Evolutionary conservation across 2,329 filamentous ascomycete genomes (phyloP).

Genomic region (Lachnum nothofagi): DNA sequence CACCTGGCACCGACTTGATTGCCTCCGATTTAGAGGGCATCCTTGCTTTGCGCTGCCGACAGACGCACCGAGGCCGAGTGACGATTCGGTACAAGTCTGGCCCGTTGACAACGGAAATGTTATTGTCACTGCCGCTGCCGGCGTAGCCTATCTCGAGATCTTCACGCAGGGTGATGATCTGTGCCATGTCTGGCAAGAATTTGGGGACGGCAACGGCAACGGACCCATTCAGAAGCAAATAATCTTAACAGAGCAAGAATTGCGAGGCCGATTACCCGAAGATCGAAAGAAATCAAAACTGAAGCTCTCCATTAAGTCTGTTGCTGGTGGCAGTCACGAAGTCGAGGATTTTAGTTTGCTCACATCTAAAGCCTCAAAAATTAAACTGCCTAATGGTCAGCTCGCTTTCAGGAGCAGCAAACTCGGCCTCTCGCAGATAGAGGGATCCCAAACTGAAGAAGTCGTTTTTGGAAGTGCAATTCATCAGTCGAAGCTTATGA

Average conservation of each 20-base stretch:
- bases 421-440: slow-evolving; percentile 66
- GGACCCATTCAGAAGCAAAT: slow-evolving; percentile 65
- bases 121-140: slow-evolving; percentile 71
- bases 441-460: slow-evolving; percentile 65
- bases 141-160: slow-evolving; percentile 81
- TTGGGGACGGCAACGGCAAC: slow-evolving; percentile 55
- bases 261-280: slow-evolving; percentile 67
- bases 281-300: slow-evolving; percentile 67
- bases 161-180: slow-evolving; percentile 73
- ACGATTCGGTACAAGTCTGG: slow-evolving; percentile 81
- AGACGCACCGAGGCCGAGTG: slow-evolving; percentile 58
- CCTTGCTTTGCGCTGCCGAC: slow-evolving; percentile 82
- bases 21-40: slow-evolving; percentile 81
- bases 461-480: slow-evolving; percentile 67
- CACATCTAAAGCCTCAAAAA: slow-evolving; percentile 61
- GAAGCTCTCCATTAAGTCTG: slow-evolving; percentile 69
- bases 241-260: slow-evolving; percentile 66
- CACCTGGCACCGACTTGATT: slow-evolving; percentile 84
- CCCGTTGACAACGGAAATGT: slow-evolving; percentile 72
- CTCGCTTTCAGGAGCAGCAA: slow-evolving; percentile 70
- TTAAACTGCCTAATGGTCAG: slow-evolving; percentile 72
- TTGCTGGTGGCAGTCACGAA: slow-evolving; percentile 66
- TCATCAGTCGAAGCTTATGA: slow-evolving; percentile 67
- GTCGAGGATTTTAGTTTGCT: slow-evolving; percentile 72
- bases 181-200: slow-evolving; percentile 79